Conservation (phyloP, 768 basidiomycete genomes). For the Hortiboletus campestris region DNA sequence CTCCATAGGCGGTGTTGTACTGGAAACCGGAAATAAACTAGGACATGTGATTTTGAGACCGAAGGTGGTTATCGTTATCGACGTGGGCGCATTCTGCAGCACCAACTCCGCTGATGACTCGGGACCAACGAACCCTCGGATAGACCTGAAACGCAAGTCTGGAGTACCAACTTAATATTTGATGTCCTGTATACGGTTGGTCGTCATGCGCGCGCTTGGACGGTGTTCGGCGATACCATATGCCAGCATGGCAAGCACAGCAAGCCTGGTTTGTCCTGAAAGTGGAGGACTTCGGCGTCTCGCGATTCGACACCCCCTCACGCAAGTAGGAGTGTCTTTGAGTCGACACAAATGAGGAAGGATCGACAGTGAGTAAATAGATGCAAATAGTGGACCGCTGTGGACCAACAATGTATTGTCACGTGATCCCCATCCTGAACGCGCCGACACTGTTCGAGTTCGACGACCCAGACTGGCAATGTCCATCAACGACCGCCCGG, state of each 20-base stretch:
- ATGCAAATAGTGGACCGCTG: conserved; percentile 16
- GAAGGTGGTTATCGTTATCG: neutral
- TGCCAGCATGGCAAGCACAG: neutral
- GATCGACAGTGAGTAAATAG: conserved; percentile 19
- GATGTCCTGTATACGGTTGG: neutral
- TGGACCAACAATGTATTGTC: conserved; percentile 24
- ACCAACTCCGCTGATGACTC: conserved; percentile 6
- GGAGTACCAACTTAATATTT: neutral
- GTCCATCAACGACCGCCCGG: conserved; percentile 42
- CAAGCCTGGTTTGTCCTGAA: neutral
- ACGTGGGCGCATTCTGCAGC: too few relatives aligned
- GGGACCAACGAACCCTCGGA: neutral
- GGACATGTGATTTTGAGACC: neutral
- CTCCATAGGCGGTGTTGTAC: conserved; percentile 8
- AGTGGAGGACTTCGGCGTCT: too few relatives aligned
- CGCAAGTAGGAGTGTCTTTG: too few relatives aligned
- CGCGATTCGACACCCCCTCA: too few relatives aligned
- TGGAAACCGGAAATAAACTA: neutral
- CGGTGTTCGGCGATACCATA: neutral
- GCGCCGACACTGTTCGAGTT: conserved; percentile 8
- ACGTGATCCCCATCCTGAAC: conserved; percentile 22
- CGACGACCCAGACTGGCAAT: conserved; percentile 7
- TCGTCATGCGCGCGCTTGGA: neutral
- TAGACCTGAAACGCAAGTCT: conserved; percentile 13
- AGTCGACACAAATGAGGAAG: conserved; percentile 5